These are phyloP conservation scores for Diplodia mutila DNA, from an alignment of 2,329 filamentous ascomycete genomes.

Conservation along the genomic window DNA sequence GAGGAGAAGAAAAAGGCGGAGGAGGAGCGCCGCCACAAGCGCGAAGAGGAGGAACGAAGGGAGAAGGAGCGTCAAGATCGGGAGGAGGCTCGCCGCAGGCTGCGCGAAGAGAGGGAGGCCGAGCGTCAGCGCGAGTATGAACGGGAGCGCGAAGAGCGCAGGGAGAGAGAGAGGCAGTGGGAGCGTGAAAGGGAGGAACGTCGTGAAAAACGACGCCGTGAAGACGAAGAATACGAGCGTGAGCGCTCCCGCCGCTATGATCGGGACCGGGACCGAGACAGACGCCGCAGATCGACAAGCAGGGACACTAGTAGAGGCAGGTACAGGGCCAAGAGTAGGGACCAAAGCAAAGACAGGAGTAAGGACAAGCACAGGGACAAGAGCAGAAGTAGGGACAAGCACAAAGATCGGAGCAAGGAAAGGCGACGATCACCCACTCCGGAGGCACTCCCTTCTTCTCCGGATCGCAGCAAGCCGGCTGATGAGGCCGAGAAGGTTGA, in stretches of 20 bases:
- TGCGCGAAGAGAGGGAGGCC: conserved; percentile 50
- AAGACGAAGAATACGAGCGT: conserved; percentile 55
- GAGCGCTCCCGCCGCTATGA: conserved; percentile 39
- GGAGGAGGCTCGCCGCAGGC: conserved; percentile 43
- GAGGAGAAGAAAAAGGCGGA: conserved; percentile 63
- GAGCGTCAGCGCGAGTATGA: conserved; percentile 51
- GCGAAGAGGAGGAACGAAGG: conserved; percentile 49
- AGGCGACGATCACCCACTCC: conserved; percentile 30
- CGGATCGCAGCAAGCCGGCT: conserved; percentile 22
- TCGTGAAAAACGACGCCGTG: conserved; percentile 42
- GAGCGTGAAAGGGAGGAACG: conserved; percentile 27
- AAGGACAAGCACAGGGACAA: neutral
- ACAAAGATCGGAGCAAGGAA: neutral
- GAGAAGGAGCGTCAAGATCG: conserved; percentile 41
- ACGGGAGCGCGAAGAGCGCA: conserved; percentile 54
- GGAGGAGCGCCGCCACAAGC: conserved; percentile 55
- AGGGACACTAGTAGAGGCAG: conserved; percentile 20
- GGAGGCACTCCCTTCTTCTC: conserved; percentile 6
- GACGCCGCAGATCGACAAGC: conserved; percentile 23
- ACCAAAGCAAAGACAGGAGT: neutral
- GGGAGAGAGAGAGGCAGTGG: conserved; percentile 44
- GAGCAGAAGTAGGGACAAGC: neutral
- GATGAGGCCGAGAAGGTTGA: conserved; percentile 30
- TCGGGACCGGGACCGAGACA: conserved; percentile 36
- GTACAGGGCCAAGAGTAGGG: neutral